Conservation (phyloP, 176 grass and related monocot species). For the Ensete ventricosum region DNA sequence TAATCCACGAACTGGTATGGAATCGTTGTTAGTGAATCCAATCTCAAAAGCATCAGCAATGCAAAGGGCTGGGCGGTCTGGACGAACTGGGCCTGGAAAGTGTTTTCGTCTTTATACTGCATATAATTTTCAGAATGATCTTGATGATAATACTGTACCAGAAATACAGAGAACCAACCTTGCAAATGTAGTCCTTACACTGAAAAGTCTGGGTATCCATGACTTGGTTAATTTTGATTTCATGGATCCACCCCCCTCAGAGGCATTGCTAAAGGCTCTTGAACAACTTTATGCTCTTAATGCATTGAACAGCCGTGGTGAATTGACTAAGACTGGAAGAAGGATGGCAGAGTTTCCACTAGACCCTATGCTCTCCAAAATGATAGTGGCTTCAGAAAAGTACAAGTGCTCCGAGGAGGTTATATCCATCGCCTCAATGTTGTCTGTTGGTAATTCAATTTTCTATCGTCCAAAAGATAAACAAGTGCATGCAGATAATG, state of each 20-base stretch:
- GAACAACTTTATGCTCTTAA: conserved; percentile 95
- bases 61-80: conserved; percentile 86
- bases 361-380: conserved; percentile 90
- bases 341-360: conserved; percentile 93
- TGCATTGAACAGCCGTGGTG: conserved; percentile 73
- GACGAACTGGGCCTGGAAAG: conserved; percentile 86
- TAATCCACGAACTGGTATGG: conserved; percentile 85
- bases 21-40: conserved; percentile 74
- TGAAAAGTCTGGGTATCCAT: conserved; percentile 88
- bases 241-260: conserved; percentile 89
- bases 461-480: conserved; percentile 97
- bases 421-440: conserved; percentile 72
- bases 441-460: conserved; percentile 84
- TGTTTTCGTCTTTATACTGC: conserved; percentile 82
- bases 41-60: conserved; percentile 93
- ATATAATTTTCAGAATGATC: conserved; percentile 87
- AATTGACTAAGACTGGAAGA: conserved; percentile 92
- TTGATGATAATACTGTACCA: conserved; percentile 80
- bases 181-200: conserved; percentile 84
- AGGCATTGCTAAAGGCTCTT: conserved; percentile 75
- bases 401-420: conserved; percentile 85
- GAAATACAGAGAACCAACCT: conserved; percentile 92
- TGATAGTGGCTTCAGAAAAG: conserved; percentile 82
- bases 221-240: conserved; percentile 99
- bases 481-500: conserved; percentile 93